These are phyloP conservation scores for Backusella circina DNA, from an alignment of 192 early-diverging fungal genomes.

Conservation along the genomic window DNA sequence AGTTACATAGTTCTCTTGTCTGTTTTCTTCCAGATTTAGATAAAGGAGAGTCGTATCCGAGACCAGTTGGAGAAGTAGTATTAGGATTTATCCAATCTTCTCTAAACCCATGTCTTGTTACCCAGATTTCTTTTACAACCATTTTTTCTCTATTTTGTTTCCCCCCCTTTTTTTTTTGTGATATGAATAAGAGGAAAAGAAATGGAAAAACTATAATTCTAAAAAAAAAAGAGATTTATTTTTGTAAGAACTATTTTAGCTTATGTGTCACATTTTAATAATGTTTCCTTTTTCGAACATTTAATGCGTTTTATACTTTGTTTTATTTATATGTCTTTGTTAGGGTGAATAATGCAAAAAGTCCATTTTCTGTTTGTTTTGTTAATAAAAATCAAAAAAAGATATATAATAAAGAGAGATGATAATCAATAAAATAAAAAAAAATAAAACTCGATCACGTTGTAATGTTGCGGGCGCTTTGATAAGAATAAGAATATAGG, in stretches of 20 bases:
- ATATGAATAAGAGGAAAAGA: not conserved
- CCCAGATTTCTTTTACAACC: conserved; percentile 27
- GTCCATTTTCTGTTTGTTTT: not conserved
- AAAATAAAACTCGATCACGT: not conserved
- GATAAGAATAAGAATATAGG: not conserved
- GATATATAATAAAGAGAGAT: not conserved
- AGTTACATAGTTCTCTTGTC: conserved; percentile 17
- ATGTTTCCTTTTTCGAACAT: not conserved
- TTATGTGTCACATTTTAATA: not conserved
- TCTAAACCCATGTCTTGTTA: conserved; percentile 32
- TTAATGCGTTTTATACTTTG: not conserved
- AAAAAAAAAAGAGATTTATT: not conserved
- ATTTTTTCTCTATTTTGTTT: not conserved
- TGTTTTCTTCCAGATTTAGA: conserved; percentile 12
- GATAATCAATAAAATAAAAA: not conserved
- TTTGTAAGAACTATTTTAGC: not conserved
- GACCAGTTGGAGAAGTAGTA: conserved; percentile 16
- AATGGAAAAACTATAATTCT: not conserved
- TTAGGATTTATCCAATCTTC: conserved; percentile 28
- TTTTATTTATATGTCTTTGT: not conserved
- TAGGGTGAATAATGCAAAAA: not conserved
- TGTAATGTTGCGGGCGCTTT: not conserved
- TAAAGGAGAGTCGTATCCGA: conserved; percentile 20
- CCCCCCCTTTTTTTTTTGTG: not conserved
- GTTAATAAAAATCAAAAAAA: not conserved